Percentiles rank a stretch among this genome's conserved stretches.
These are phyloP conservation scores for Albugo laibachii DNA, from an alignment of 352 stramenopile genomes.

Conservation along the genomic window DNA sequence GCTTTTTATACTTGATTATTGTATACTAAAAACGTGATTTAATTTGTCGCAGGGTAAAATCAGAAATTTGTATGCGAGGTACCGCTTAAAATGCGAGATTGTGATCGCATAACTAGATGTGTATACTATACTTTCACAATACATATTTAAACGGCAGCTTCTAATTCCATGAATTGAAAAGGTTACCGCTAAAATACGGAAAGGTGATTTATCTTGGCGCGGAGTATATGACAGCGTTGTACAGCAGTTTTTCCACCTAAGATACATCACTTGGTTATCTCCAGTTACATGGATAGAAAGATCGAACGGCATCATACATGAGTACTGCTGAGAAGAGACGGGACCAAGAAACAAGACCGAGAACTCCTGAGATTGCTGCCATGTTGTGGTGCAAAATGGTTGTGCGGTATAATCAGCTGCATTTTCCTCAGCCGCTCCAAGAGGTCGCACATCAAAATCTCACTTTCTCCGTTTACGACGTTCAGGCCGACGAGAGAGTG, in stretches of 20 bases:
- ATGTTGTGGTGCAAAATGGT: slow-evolving; percentile 74
- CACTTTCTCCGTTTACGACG: slow-evolving; percentile 40
- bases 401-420: slow-evolving; percentile 59
- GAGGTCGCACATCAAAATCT: slow-evolving; percentile 67
- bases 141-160: no score
- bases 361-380: slow-evolving; percentile 31
- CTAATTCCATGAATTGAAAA: no score
- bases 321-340: slow-evolving; percentile 9
- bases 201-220: no score
- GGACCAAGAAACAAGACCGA: slow-evolving; percentile 41
- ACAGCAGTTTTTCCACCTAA: slow-evolving; percentile 4
- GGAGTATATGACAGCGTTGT: slow-evolving; percentile 30
- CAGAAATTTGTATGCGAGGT: no score
- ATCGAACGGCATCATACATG: slow-evolving; percentile 13
- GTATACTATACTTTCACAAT: no score
- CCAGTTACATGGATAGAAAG: slow-evolving; percentile 7
- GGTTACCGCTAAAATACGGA: no score
- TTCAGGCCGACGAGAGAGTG: slow-evolving; percentile 12
- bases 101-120: no score
- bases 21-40: no score
- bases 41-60: no score
- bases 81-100: no score
- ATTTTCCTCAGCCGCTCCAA: slow-evolving; percentile 64
- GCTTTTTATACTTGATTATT: no score
- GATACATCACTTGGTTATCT: background rate